A percentile compares a stretch with the other conserved stretches of the same genome.
phyloP scores from a whole-genome alignment of 2,329 filamentous ascomycete species.

The Beauveria pseudobassiana region DNA sequence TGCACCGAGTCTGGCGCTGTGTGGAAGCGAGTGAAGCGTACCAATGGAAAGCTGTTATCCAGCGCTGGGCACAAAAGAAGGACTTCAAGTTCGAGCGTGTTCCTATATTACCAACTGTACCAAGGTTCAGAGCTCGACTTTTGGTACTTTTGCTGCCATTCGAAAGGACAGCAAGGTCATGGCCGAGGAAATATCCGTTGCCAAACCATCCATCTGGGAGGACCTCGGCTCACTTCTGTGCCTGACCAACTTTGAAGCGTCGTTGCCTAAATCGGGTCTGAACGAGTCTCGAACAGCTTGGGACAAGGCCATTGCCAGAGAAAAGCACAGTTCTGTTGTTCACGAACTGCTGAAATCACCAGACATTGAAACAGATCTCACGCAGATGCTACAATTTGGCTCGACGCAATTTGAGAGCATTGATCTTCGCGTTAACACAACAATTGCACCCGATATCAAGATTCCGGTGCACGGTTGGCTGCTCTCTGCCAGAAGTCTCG shows the following conservation, averaged over 20 bases:
- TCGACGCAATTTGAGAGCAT: conserved; percentile 32
- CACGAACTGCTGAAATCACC: conserved; percentile 51
- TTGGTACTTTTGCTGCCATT: conserved; percentile 82
- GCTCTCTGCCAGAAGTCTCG: conserved; percentile 63
- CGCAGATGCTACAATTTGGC: conserved; percentile 37
- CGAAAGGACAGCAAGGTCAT: conserved; percentile 80
- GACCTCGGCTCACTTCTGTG: conserved; percentile 65
- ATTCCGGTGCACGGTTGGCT: conserved; percentile 83
- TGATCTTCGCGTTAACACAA: conserved; percentile 43
- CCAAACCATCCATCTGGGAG: conserved; percentile 62
- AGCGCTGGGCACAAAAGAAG: conserved; percentile 58
- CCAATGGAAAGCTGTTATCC: conserved; percentile 65
- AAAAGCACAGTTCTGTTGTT: conserved; percentile 42
- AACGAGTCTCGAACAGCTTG: conserved; percentile 34
- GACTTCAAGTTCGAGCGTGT: conserved; percentile 95
- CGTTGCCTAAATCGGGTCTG: conserved; percentile 25
- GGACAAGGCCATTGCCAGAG: conserved; percentile 26
- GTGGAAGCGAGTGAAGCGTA: conserved; percentile 79
- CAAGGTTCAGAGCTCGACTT: conserved; percentile 78
- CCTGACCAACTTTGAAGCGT: conserved; percentile 51
- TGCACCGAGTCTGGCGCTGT: conserved; percentile 89
- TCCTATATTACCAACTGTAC: conserved; percentile 75
- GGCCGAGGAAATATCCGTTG: conserved; percentile 59
- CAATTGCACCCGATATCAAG: conserved; percentile 56
- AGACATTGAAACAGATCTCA: conserved; percentile 59